Evolutionary conservation across 371 early-diverging fungal species (phyloP), one percentile per base, ranked within the genome.

Genomic region (Haplosporangium sp.): DNA sequence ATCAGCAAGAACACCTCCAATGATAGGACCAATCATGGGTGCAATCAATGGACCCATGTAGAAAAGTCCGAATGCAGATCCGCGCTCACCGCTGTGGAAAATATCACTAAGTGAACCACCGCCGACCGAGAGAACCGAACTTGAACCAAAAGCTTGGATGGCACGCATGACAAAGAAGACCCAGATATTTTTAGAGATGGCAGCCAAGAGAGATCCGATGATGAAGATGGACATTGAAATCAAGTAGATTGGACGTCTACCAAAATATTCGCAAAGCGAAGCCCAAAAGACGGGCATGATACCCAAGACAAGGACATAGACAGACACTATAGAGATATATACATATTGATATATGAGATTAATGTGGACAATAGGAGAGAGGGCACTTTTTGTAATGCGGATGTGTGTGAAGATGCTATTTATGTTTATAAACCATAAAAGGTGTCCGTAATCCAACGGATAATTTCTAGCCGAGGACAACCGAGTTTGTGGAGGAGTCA

Each of bases 91-190:
- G 44, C 87, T 86, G 34, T 86, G 84, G 34, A 88, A 87, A 61
- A 92, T 85, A 69, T 92, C 92, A 57, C 90, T 87, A 15, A 93
- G 87, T 9, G 90, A 86, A 0, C 93, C 92, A 3, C 91, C 91
- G 7, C 93, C 92, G 2, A 92, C 87, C 2, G 92, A 85, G 35
- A 91, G 85, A 0, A 90, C 90, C 0, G 93, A 90, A 38, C 89
- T 88, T 6, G 90, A 82, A 0, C 93, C 92, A 47, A 88, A 86
- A 1, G 92, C 87, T 74, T 93, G 94, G 40, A 92, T 69, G 66
- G 90, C 85, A 2, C 94, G 90, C 64, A 90, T 85, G 10, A 81
- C 77, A 39, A 92, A 82, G 42, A 93, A 82, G 19, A 83, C 72
- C 19, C 74, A 65, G 66, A 88, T 86, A 42, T 71, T 86, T n/a